Percentiles rank a stretch among this genome's conserved stretches.
These are phyloP conservation scores for Nothophaeocryptopus gaeumannii DNA, from an alignment of 2,329 filamentous ascomycete species.

Conservation along the genomic window DNA sequence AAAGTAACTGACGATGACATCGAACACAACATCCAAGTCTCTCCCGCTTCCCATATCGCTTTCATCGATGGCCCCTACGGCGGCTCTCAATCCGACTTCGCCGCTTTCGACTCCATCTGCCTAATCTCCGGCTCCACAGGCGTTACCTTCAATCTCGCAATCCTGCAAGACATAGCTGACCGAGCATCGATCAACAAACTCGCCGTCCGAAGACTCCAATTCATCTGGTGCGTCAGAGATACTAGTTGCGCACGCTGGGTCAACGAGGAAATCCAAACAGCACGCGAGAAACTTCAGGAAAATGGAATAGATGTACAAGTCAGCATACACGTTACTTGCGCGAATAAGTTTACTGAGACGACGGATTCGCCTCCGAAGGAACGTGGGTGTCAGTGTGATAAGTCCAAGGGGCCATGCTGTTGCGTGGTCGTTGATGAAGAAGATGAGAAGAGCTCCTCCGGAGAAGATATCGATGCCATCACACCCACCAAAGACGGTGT, in stretches of 20 bases:
- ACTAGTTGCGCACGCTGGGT: slow-evolving; percentile 23
- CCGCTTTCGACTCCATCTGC: slow-evolving; percentile 29
- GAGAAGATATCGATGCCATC: slow-evolving; percentile 10
- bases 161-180: slow-evolving; percentile 29
- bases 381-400: slow-evolving; percentile 27
- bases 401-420: slow-evolving; percentile 27
- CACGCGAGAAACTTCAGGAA: slow-evolving; percentile 17
- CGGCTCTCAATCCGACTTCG: slow-evolving; percentile 24
- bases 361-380: slow-evolving; percentile 16
- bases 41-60: slow-evolving; percentile 14
- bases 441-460: slow-evolving; percentile 2
- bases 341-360: slow-evolving; percentile 22
- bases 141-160: slow-evolving; percentile 28
- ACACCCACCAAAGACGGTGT: neutral
- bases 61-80: slow-evolving; percentile 30
- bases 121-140: slow-evolving; percentile 30
- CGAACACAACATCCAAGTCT: slow-evolving; percentile 18
- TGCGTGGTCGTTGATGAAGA: slow-evolving; percentile 20
- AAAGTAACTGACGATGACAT: slow-evolving; percentile 13
- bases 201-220: slow-evolving; percentile 22
- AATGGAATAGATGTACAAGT: slow-evolving; percentile 23
- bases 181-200: slow-evolving; percentile 21
- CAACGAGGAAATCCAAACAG: slow-evolving; percentile 20
- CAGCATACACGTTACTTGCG: slow-evolving; percentile 28
- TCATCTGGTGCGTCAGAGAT: slow-evolving; percentile 30